Evolutionary conservation across 306 rosid genomes (phyloP), one percentile per base, ranked within the genome.

Genomic region (Macrotyloma uniflorum): DNA sequence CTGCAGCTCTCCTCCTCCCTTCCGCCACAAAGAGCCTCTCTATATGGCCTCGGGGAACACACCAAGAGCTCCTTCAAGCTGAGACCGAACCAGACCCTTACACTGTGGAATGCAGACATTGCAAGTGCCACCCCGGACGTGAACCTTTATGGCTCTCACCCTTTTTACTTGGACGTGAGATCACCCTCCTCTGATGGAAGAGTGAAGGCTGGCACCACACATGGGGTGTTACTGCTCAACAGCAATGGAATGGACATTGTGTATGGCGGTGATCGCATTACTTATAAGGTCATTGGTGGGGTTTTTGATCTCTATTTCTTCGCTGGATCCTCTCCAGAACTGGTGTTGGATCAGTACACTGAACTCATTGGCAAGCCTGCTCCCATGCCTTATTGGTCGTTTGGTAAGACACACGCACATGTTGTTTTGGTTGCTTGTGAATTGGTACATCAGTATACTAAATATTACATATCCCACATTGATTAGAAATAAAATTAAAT

Each of bases 361-460:
- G 82, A 86, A 70, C 83, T 94, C 65, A 85, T 91, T 61, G 98
- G 98, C 8, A 88, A 93, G 35, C 98, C 96, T 65, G 78, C 89
- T 46, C 94, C 91, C 0, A 86, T 94, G 94, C 96, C 94, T 15
- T 94, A 91, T 43, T 94, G 96, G 98, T 91, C 97, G 23, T 94
- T 94, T 36, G 98, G 98, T 94, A 89, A 83, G 87, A 76, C 54
- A n/a, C 36, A 15, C 6, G 54, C 12, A 22, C 14, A 50, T 35
- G 65, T 15, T 45, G 15, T 42, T 18, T 61, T 28, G 9, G 15
- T 57, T 24, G 49, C 3, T 38, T 65, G 42, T 77, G 15, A 35
- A 42, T 59, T 24, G 12, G 16, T 45, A 4, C 12, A 26, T n/a
- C n/a, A n/a, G n/a, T n/a, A n/a, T n/a, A n/a, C n/a, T n/a, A n/a